These are phyloP conservation scores for Aspergillus pseudoterreus DNA, from an alignment of 2,329 filamentous ascomycete species.

Conservation along the genomic window DNA sequence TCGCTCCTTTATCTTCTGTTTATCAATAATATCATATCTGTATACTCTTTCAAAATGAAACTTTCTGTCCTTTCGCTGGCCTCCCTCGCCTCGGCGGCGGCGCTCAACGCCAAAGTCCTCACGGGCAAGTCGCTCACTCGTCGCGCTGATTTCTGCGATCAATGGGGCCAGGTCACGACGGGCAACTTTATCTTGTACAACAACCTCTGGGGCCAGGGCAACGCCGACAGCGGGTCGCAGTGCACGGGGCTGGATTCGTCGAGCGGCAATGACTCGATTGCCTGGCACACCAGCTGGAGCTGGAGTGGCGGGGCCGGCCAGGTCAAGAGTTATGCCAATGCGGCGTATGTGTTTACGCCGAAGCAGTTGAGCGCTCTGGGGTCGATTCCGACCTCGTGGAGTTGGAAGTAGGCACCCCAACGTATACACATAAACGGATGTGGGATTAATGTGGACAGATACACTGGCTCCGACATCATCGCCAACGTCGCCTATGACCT, in stretches of 20 bases:
- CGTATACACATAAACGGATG: too few species aligned
- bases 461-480: constrained; percentile 48
- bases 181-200: constrained; percentile 51
- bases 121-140: constrained; percentile 18
- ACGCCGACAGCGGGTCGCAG: constrained; percentile 38
- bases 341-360: constrained; percentile 36
- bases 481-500: constrained; percentile 62
- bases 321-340: constrained; percentile 49
- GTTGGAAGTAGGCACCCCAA: constrained; percentile 35
- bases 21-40: neutral
- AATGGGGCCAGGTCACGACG: constrained; percentile 35
- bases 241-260: constrained; percentile 41
- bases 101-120: neutral
- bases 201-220: constrained; percentile 48
- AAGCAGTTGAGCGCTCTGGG: constrained; percentile 33
- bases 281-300: constrained; percentile 45
- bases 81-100: constrained; percentile 20
- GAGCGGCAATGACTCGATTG: constrained; percentile 28
- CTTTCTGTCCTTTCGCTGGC: constrained; percentile 16
- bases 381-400: constrained; percentile 44
- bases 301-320: constrained; percentile 39
- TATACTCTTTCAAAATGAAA: constrained; percentile 24
- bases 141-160: constrained; percentile 37
- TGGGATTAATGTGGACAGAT: constrained; percentile 23
- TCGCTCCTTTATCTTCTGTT: neutral